These are phyloP conservation scores for Inonotus obliquus DNA, from an alignment of 1,284 basidiomycete genomes.

Conservation along the genomic window DNA sequence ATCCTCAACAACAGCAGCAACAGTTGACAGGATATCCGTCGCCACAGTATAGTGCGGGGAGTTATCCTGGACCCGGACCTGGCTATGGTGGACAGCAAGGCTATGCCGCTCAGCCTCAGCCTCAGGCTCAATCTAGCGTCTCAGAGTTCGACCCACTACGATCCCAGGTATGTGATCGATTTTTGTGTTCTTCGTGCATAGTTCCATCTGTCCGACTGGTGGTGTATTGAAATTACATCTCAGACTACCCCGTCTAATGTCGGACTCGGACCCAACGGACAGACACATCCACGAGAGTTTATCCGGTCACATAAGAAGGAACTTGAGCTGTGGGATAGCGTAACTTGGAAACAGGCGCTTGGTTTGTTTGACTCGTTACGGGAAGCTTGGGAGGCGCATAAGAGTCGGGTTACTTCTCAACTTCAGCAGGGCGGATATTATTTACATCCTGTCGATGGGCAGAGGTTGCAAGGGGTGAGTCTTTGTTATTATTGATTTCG, in stretches of 20 bases:
- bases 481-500: background rate
- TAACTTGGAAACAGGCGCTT: slow-evolving; percentile 55
- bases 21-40: slow-evolving; percentile 19
- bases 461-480: slow-evolving; percentile 45
- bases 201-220: slow-evolving; percentile 42
- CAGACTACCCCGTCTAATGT: slow-evolving; percentile 21
- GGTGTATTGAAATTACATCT: slow-evolving; percentile 31
- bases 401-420: slow-evolving; percentile 40
- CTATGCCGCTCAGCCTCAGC: slow-evolving; percentile 15
- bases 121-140: slow-evolving; percentile 20
- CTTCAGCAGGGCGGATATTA: slow-evolving; percentile 33
- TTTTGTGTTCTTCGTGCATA: slow-evolving; percentile 36
- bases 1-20: slow-evolving; percentile 29
- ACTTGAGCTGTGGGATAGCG: slow-evolving; percentile 53
- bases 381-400: slow-evolving; percentile 43
- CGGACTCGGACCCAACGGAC: slow-evolving; percentile 29
- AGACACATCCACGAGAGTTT: slow-evolving; percentile 50
- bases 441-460: slow-evolving; percentile 38
- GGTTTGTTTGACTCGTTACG: slow-evolving; percentile 48
- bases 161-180: slow-evolving; percentile 20
- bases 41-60: slow-evolving; percentile 19
- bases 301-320: slow-evolving; percentile 49
- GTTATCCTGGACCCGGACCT: slow-evolving; percentile 15
- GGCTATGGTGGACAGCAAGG: slow-evolving; percentile 10
- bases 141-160: slow-evolving; percentile 17